Evolutionary conservation across 2,329 filamentous ascomycete genomes (phyloP), one percentile per base, ranked within the genome.

Genomic region (Cladosporium sp.): DNA sequence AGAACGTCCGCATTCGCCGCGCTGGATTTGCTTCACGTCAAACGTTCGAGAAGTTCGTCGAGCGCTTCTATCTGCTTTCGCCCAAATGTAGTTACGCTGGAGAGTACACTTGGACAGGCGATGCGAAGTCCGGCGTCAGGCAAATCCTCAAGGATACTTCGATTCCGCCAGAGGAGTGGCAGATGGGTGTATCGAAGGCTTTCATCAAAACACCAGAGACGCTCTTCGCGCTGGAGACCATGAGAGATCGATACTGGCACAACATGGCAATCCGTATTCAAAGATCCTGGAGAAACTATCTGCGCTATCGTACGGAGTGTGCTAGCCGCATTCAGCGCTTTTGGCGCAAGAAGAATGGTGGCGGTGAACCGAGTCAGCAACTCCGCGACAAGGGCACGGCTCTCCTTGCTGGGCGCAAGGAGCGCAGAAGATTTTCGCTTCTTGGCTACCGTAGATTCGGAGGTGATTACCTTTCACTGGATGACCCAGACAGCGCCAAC

Each of bases 191-290:
- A 4, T 92, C 88, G 1, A 98, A 97, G 71, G 92, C 90, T 3
- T 98, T 98, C 64, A 95, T 98, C 74, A 97, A 98, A 71, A 91
- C 93, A 0, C 93, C 93, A 0, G 93, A 98, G 70, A 98, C 93
- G 0, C 74, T 98, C 2, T 98, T 98, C 64, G 93, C 93, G 2
- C 76, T 98, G 9, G 93, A 98, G 69, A 91, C 94, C 51, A 97
- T 98, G 92, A 83, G 93, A 65, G 93, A 98, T 67, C 80, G 88
- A 50, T 98, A 97, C 71, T 97, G 92, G 92, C 92, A 97, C 70
- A 98, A 97, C 72, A 97, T 98, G 93, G 93, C 93, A 3, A 95
- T 92, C 53, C 83, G 93, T 52, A 97, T 98, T 53, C 93, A 98
- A 72, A 82, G 93, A 59, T 93, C 95, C 64, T 98, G 93, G 93